A percentile compares a stretch with the other conserved stretches of the same genome.
Conservation (phyloP, 805 yeast species). For the Hermanozyma aechmeae region DNA sequence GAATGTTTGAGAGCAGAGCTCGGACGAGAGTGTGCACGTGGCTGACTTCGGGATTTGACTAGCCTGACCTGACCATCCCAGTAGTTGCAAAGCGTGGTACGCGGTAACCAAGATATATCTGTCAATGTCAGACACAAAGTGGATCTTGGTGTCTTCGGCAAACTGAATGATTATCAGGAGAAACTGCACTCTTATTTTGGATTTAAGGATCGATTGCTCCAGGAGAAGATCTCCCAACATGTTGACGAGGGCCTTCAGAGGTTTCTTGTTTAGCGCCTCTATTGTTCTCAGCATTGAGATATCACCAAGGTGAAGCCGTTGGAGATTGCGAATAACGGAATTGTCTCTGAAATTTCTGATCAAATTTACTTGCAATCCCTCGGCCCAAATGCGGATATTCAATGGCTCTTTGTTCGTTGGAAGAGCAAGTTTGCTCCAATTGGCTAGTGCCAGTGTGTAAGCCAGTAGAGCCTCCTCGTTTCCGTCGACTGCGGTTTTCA, state of each 20-base stretch:
- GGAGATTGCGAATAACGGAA: slow-evolving; percentile 10
- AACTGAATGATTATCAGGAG: slow-evolving; percentile 10
- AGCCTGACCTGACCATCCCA: background rate
- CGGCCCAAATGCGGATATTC: too few relatives aligned
- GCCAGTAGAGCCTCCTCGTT: too few relatives aligned
- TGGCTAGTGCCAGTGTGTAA: too few relatives aligned
- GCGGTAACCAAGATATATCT: slow-evolving; percentile 13
- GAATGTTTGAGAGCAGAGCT: slow-evolving; percentile 25
- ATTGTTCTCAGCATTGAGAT: slow-evolving; percentile 11
- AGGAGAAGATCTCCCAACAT: too few relatives aligned
- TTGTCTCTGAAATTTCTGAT: slow-evolving; percentile 11
- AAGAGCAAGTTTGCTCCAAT: too few relatives aligned
- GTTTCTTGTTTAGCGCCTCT: slow-evolving; percentile 2
- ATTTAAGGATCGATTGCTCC: too few relatives aligned
- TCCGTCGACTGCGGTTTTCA: too few relatives aligned
- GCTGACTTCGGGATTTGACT: slow-evolving; percentile 10
- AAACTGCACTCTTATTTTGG: slow-evolving; percentile 9
- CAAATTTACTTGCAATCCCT: slow-evolving; percentile 4
- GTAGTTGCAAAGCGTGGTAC: slow-evolving; percentile 1
- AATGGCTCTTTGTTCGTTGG: too few relatives aligned
- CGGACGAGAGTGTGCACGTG: slow-evolving; percentile 17
- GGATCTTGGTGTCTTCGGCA: slow-evolving; percentile 3
- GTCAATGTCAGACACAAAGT: slow-evolving; percentile 10
- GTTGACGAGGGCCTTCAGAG: too few relatives aligned
- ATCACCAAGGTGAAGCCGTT: slow-evolving; percentile 15